A percentile compares a stretch with the other conserved stretches of the same genome.
These are phyloP conservation scores for Leccinellum luteum DNA, from an alignment of 768 basidiomycete species.

Conservation along the genomic window DNA sequence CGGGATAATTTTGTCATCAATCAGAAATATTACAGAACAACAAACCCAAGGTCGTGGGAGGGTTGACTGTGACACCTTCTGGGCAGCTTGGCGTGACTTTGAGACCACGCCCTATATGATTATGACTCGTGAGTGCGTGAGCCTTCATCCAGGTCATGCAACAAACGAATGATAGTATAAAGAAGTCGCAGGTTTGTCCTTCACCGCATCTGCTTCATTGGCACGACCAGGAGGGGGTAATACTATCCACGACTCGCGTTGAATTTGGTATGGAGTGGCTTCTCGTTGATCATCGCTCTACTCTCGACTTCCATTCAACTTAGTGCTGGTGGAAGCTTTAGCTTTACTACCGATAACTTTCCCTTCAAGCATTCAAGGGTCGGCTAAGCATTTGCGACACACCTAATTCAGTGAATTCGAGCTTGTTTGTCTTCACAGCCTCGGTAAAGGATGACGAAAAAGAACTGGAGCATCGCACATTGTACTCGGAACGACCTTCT, in stretches of 20 bases:
- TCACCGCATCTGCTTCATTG: neutral
- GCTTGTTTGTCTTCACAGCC: neutral
- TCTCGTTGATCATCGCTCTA: neutral
- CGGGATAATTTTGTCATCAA: constrained; percentile 17
- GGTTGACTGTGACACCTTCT: constrained; percentile 1
- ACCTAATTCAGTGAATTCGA: no score
- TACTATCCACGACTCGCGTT: neutral
- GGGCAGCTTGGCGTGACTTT: constrained; percentile 8
- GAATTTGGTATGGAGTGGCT: neutral
- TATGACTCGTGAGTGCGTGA: neutral
- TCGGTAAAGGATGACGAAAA: neutral
- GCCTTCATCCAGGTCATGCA: neutral
- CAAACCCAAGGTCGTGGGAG: constrained; percentile 24
- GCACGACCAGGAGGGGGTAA: neutral
- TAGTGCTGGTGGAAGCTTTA: neutral
- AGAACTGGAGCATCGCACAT: neutral
- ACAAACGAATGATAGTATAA: neutral
- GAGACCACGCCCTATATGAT: constrained; percentile 9
- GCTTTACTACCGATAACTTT: neutral
- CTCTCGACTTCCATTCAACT: neutral
- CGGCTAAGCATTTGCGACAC: neutral
- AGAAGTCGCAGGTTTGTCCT: neutral
- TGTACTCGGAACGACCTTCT: neutral
- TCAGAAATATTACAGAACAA: no score
- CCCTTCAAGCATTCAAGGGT: neutral